phyloP scores from a whole-genome alignment of 83 land plant genomes.

The Diphasiastrum complanatum region DNA sequence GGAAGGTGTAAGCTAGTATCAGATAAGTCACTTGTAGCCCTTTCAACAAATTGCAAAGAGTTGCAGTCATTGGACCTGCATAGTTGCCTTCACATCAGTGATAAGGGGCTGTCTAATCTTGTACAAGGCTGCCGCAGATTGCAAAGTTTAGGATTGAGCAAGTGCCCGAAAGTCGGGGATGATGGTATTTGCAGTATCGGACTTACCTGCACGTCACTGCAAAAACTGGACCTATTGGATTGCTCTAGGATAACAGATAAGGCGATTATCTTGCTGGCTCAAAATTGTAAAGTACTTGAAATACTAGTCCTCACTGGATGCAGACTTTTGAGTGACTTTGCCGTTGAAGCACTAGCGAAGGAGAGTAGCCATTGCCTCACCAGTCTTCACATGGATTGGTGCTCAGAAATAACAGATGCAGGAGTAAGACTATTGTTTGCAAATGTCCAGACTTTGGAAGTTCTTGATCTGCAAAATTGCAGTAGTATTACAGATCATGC shows the following conservation, averaged over 20 bases:
- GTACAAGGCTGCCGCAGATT: neutral
- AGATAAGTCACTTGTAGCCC: slow-evolving; percentile 1
- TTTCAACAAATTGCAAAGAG: slow-evolving; percentile 5
- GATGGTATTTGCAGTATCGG: neutral
- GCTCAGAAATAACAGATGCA: neutral
- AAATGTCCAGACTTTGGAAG: neutral
- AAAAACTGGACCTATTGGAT: neutral
- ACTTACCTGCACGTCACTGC: neutral
- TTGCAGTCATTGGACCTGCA: neutral
- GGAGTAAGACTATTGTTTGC: neutral
- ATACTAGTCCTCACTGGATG: slow-evolving; percentile 1
- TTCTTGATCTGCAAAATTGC: slow-evolving; percentile 1
- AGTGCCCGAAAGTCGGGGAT: slow-evolving; percentile 8
- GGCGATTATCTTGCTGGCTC: slow-evolving; percentile 2
- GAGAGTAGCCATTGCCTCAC: neutral
- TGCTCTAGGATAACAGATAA: slow-evolving; percentile 6
- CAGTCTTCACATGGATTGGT: slow-evolving; percentile 3
- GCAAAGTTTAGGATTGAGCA: neutral
- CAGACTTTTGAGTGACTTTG: neutral
- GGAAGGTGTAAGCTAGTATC: slow-evolving; percentile 4
- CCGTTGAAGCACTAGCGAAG: neutral
- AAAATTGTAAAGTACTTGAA: neutral
- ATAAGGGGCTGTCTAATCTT: neutral
- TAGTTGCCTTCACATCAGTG: slow-evolving; percentile 1
- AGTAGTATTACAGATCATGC: neutral